Base-by-base conservation (phyloP, 495 filamentous ascomycete species). In the Penicillium arizonense region DNA sequence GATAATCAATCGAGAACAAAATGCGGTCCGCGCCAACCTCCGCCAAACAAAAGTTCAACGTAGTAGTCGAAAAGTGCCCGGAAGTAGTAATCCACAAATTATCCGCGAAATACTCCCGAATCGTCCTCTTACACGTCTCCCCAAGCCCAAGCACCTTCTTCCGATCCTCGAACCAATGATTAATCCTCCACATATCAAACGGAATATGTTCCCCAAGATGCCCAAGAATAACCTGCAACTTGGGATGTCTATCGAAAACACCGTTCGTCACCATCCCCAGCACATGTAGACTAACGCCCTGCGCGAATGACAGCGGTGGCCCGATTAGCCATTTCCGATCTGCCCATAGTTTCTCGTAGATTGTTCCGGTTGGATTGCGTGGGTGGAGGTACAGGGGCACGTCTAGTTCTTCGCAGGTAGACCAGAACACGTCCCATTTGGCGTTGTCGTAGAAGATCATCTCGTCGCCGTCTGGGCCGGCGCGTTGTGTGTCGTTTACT, bases 51-150 rank as follows among this genome's bases (percentile, higher is more conserved):
- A 75, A 78, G 39, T 75, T 68, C 62, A 86, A 56, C 4, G 77
- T 79, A 10, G 77, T 73, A 12, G 83, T 76, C 28, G 74, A 80
- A 61, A 85, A 87, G 40, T 84, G 77, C 0, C 84, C 83, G 16
- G 74, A 79, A 3, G 84, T 86, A 3, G 84, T 87, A 44, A 87
- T 77, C 80, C 78, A 88, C 37, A 88, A 69, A 47, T 88, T 86
- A 42, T 73, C 65, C 23, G 77, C 72, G 59, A 82, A 86, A 47
- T 85, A 83, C 13, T 83, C 72, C 36, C 68, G 64, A 56, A 86
- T 81, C 20, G 74, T 78, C 64, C 75, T 71, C 56, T 72, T 71
- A 50, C 74, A 81, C 36, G 71, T 77, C 63, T 73, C 74, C 44
- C 36, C 52, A 46, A 75, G 43, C 3, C 72, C 74, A 1, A 79